Evolutionary conservation across 1,284 basidiomycete species (phyloP).

Genomic region (Vanrija sp.): DNA sequence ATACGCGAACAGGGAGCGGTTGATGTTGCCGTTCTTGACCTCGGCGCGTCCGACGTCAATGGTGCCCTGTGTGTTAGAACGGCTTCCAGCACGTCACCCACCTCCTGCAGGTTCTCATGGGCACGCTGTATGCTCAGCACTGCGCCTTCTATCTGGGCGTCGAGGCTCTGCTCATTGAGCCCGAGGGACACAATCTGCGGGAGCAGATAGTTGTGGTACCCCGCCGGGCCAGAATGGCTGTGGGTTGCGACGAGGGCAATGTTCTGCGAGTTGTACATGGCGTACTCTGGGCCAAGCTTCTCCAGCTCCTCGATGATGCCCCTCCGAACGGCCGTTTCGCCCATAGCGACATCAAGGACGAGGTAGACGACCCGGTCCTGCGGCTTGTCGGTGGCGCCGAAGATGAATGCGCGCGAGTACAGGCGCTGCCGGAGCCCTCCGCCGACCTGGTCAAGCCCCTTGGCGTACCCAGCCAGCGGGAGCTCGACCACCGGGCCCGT

Average conservation of each 20-base stretch:
- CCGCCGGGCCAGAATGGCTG: constrained; percentile 13
- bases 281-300: not conserved
- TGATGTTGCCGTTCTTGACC: constrained; percentile 14
- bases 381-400: not conserved
- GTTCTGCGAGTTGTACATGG: not conserved
- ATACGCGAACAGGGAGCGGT: constrained; percentile 12
- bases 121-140: constrained; percentile 5
- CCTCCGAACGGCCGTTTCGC: constrained; percentile 8
- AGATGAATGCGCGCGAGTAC: constrained; percentile 12
- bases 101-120: constrained; percentile 4
- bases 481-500: constrained; percentile 13
- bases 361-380: constrained; percentile 10
- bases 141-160: constrained; percentile 10
- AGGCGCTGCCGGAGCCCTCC: constrained; percentile 9
- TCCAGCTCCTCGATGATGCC: constrained; percentile 11
- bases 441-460: constrained; percentile 6
- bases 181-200: constrained; percentile 8
- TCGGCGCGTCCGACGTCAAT: constrained; percentile 7
- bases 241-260: constrained; percentile 11
- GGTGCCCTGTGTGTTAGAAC: not conserved
- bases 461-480: constrained; percentile 11
- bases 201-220: constrained; percentile 15
- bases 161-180: constrained; percentile 6
- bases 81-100: not conserved
- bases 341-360: constrained; percentile 4